These are phyloP conservation scores for Candida sakaeoensis DNA, from an alignment of 805 yeast genomes.

Conservation along the genomic window DNA sequence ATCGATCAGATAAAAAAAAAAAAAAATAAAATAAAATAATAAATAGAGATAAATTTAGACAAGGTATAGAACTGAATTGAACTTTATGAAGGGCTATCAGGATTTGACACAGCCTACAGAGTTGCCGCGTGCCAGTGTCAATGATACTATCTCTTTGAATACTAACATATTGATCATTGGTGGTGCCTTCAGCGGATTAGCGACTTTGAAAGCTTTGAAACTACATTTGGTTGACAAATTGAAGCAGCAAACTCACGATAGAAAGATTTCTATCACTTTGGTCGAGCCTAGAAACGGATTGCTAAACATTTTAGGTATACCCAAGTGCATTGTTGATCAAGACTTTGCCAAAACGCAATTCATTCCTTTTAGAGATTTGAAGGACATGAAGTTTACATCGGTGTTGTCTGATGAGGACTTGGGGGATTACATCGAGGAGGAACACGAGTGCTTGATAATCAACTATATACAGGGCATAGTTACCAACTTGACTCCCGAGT, in stretches of 20 bases:
- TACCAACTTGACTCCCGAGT: conserved; percentile 19
- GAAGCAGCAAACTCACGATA: neutral
- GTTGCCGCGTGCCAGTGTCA: conserved; percentile 1
- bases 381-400: conserved; percentile 25
- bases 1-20: conserved; percentile 4
- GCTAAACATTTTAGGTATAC: conserved; percentile 37
- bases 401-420: conserved; percentile 18
- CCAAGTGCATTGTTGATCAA: conserved; percentile 34
- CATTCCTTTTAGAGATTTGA: conserved; percentile 27
- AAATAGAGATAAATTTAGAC: too few relatives aligned
- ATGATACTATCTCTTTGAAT: conserved; percentile 16
- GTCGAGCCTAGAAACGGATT: conserved; percentile 40
- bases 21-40: neutral
- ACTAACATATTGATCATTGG: conserved; percentile 39
- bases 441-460: conserved; percentile 11
- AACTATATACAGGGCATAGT: conserved; percentile 34
- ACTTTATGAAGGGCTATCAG: neutral
- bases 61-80: too few relatives aligned
- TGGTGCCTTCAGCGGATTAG: conserved; percentile 40
- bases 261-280: conserved; percentile 27
- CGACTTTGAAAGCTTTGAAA: conserved; percentile 28
- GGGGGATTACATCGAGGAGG: conserved; percentile 2
- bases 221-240: conserved; percentile 4
- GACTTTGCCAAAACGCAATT: conserved; percentile 38
- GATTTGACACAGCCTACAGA: conserved; percentile 2